phyloP scores from a whole-genome alignment of 768 basidiomycete species.

The Tephrocybe sp. region DNA sequence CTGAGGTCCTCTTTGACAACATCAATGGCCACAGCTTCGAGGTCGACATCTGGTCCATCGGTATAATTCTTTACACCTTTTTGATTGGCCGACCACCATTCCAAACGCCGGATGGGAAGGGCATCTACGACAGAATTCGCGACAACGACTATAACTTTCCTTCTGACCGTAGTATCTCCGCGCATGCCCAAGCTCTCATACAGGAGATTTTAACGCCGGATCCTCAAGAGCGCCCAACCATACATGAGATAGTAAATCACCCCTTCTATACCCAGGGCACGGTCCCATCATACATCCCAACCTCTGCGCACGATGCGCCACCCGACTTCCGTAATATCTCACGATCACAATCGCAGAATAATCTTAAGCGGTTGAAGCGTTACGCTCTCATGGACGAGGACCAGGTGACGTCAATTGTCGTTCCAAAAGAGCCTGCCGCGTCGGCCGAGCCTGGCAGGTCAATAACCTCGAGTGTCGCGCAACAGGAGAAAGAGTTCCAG shows the following conservation, averaged over 20 bases:
- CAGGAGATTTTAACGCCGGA: constrained; percentile 83
- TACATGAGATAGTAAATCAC: constrained; percentile 84
- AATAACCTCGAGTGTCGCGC: constrained; percentile 63
- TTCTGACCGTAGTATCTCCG: constrained; percentile 66
- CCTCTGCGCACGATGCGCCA: constrained; percentile 68
- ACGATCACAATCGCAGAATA: constrained; percentile 58
- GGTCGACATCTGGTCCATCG: constrained; percentile 97
- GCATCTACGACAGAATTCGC: constrained; percentile 93
- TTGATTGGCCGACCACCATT: constrained; percentile 95
- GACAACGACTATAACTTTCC: constrained; percentile 96
- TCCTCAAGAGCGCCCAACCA: constrained; percentile 77
- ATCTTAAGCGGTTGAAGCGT: constrained; percentile 69
- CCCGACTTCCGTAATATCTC: constrained; percentile 78
- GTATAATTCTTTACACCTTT: constrained; percentile 95
- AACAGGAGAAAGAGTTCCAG: constrained; percentile 96
- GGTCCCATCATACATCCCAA: constrained; percentile 80
- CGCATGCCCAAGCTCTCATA: constrained; percentile 75
- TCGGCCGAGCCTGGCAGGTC: constrained; percentile 33
- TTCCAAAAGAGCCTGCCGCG: constrained; percentile 32
- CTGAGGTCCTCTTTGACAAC: constrained; percentile 94
- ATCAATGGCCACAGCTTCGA: constrained; percentile 97
- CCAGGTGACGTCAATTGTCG: constrained; percentile 41
- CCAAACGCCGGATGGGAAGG: constrained; percentile 97
- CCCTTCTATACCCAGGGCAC: constrained; percentile 81
- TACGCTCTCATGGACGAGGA: constrained; percentile 67